These are phyloP conservation scores for Hypoxylon rickii DNA, from an alignment of 495 filamentous ascomycete genomes.

Conservation along the genomic window DNA sequence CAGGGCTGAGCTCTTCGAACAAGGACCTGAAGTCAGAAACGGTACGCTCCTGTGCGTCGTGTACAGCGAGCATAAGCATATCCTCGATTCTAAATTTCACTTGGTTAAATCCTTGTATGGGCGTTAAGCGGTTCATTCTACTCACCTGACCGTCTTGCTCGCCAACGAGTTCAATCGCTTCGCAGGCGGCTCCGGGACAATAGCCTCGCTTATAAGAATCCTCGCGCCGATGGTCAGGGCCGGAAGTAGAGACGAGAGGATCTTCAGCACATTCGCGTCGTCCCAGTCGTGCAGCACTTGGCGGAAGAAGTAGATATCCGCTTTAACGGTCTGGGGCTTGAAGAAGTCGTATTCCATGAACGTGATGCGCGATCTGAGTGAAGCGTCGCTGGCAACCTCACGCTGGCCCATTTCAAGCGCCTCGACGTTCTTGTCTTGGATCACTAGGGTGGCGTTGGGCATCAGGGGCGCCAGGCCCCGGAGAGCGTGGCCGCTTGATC, in stretches of 20 bases:
- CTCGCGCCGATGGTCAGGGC: constrained; percentile 40
- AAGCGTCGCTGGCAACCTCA: constrained; percentile 20
- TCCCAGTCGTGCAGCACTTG: constrained; percentile 52
- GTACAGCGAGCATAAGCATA: constrained; percentile 35
- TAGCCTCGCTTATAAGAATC: constrained; percentile 42
- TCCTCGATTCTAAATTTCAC: constrained; percentile 41
- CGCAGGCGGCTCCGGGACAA: constrained; percentile 36
- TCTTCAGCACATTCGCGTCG: constrained; percentile 40
- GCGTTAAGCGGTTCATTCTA: neutral
- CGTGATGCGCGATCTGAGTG: constrained; percentile 25
- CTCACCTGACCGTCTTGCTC: constrained; percentile 20
- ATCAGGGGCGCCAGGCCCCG: constrained; percentile 40
- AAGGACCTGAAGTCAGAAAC: constrained; percentile 33
- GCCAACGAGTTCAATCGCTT: constrained; percentile 24
- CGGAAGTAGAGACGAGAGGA: constrained; percentile 42
- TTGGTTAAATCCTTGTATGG: too few relatives aligned
- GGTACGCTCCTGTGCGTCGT: constrained; percentile 36
- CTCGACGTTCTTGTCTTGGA: constrained; percentile 41
- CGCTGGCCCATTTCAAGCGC: constrained; percentile 33
- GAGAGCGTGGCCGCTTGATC: constrained; percentile 49
- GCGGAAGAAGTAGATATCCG: constrained; percentile 45
- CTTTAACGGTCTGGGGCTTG: constrained; percentile 39
- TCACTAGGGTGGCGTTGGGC: constrained; percentile 41
- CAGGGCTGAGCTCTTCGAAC: constrained; percentile 24
- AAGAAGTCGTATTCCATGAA: constrained; percentile 47